Percentiles rank a stretch among this genome's conserved stretches.
Evolutionary conservation across 2,329 filamentous ascomycete species (phyloP).

Genomic region (Dactylellina cionopaga): DNA sequence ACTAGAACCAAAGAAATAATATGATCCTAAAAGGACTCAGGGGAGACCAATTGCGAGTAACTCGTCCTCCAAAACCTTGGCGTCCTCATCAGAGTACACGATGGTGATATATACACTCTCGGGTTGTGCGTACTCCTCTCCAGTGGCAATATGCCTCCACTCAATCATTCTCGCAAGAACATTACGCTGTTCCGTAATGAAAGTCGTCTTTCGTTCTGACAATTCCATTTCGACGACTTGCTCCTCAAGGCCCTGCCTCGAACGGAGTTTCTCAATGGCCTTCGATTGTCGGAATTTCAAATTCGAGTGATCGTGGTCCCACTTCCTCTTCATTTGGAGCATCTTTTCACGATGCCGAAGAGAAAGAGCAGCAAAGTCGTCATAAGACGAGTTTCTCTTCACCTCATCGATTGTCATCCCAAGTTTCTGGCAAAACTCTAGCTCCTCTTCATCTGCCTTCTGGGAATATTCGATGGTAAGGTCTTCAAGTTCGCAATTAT

Average conservation of each 20-base stretch:
- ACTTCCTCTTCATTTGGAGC: conserved; percentile 40
- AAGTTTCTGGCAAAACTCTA: conserved; percentile 29
- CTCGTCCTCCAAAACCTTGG: conserved; percentile 20
- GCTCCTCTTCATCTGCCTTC: conserved; percentile 17
- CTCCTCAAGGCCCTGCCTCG: conserved; percentile 24
- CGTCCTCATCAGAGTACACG: conserved; percentile 33
- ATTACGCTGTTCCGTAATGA: conserved; percentile 39
- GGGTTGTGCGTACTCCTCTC: conserved; percentile 10
- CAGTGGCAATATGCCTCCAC: conserved; percentile 29
- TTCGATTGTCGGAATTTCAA: conserved; percentile 26
- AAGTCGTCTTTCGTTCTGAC: conserved; percentile 22
- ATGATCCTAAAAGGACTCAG: background rate
- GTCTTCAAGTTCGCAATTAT: conserved; percentile 45
- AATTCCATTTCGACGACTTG: conserved; percentile 37
- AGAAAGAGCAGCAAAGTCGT: conserved; percentile 21
- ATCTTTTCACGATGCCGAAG: conserved; percentile 25
- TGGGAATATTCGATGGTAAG: conserved; percentile 34
- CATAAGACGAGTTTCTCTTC: conserved; percentile 2
- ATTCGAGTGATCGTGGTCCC: conserved; percentile 31
- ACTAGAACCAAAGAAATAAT: background rate
- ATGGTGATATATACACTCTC: conserved; percentile 31
- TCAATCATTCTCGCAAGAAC: conserved; percentile 47
- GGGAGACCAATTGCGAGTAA: conserved; percentile 27
- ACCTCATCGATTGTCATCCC: conserved; percentile 24
- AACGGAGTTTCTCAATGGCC: conserved; percentile 18